Base-by-base conservation (phyloP, 2,329 filamentous ascomycete species). In the Madurella mycetomatis region DNA sequence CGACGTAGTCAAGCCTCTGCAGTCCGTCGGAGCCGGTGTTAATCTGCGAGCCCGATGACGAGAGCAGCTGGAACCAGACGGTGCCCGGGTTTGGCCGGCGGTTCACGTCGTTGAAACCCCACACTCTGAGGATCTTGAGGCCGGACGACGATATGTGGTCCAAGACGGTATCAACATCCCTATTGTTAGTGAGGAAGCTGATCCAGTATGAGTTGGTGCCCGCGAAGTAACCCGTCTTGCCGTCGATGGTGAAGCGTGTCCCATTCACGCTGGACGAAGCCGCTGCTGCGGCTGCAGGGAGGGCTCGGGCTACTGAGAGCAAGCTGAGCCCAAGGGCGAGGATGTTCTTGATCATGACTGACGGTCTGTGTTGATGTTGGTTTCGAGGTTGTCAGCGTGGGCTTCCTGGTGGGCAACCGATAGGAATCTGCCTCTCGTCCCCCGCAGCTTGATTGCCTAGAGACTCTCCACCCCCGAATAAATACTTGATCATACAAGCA, bases 11-110 rank as follows among this genome's bases (percentile, higher is more conserved):
- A 2, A 88, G 77, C 13, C 83, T 77, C 66, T 85, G 76, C 9
- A 87, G 77, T 15, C 85, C 84, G 64, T 86, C 72, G 37, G 76
- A 62, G 2, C 82, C 84, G 0, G 77, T 84, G 69, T 87, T 86
- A 70, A 87, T 86, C 17, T 77, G 78, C 2, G 77, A 76, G 3
- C 73, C 73, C 2, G 71, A 71, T 4, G 74, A 67, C 8, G 76
- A 76, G 56, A 83, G 75, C 44, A 73, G 71, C 63, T 84, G 81
- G 69, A 76, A 84, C 69, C 78, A 83, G 11, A 77, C 71, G 1
- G 60, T 62, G 2, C 69, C 72, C 40, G 63, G 63, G 5, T 61
- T 53, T 1, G 73, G 73, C 12, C 66, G 65, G 2, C 67, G 59
- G 4, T 71, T 81, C 13, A 82, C 78, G 59, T 84, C 80, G 68